These are phyloP conservation scores for Hygrophila difformis DNA, from an alignment of 257 asterid genomes.

Conservation along the genomic window DNA sequence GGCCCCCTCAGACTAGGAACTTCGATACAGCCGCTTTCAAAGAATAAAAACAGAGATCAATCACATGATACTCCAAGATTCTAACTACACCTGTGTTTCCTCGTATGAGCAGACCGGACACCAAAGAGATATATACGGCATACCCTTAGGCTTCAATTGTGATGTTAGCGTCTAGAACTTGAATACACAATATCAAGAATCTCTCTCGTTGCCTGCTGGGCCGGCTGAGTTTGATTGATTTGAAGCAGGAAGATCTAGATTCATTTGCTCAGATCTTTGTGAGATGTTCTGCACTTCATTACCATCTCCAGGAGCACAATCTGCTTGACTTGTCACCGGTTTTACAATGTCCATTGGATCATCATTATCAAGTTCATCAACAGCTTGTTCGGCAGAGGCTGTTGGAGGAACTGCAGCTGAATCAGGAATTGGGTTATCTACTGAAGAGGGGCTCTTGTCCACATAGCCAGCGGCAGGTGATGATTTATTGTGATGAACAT, in stretches of 20 bases:
- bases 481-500: constrained; percentile 16
- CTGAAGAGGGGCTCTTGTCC: no score
- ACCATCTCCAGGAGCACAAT: constrained; percentile 15
- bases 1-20: constrained; percentile 11
- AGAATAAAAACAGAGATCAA: constrained; percentile 5
- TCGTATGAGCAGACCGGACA: neutral
- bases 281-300: constrained; percentile 16
- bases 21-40: constrained; percentile 8
- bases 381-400: constrained; percentile 17
- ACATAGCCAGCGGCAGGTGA: no score
- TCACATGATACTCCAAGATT: neutral
- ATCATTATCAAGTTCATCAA: constrained; percentile 18
- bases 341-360: constrained; percentile 23
- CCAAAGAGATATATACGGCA: neutral
- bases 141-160: no score
- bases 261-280: constrained; percentile 28
- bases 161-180: constrained; percentile 3
- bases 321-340: constrained; percentile 19
- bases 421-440: constrained; percentile 7
- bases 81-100: neutral
- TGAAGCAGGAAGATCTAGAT: constrained; percentile 28
- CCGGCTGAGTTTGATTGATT: constrained; percentile 13
- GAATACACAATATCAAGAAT: constrained; percentile 19
- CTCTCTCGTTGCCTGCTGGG: constrained; percentile 19
- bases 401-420: constrained; percentile 19